Evolutionary conservation across 139 green algal genomes (phyloP), one percentile per base, ranked within the genome.

Genomic region (Picochlorum sp.): DNA sequence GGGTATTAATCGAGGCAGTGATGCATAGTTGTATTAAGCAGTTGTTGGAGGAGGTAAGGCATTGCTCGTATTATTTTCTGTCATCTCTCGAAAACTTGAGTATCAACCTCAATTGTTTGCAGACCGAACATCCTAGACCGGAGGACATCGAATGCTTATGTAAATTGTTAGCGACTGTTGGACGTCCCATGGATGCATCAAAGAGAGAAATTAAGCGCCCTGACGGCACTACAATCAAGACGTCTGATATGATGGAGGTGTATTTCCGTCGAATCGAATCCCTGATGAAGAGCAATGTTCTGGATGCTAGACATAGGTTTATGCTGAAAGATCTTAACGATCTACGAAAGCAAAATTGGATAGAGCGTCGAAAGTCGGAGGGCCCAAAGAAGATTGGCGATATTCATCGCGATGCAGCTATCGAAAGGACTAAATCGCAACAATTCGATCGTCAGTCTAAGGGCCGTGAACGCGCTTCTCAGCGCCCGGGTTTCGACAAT

Each of bases 131-230:
- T 45, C 86, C 85, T 10, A 66, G 70, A 34, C 72, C 81, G 28
- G 93, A 99, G 77, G 90, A 96, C 50, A 78, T 98, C 7, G 94
- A 99, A 84, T 95, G 89, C 68, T 72, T 98, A 44, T 95, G 83
- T 79, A 96, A 97, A 81, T 87, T 98, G 69, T 63, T 99, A 55
- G 73, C 62, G 41, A 98, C 93, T 4, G 74, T 93, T 6, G 89
- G 89, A 20, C 51, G 64, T 18, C 69, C 81, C 64, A 72, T 96
- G 44, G 76, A 86, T 71, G 20, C n/a, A 26, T 81, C 74, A 21
- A 62, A 49, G 28, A 62, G 66, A 49, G 28, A 24, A 14, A 49
- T 72, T 16, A 72, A 76, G 47, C 60, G 57, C 30, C 49, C 44
- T 49, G 37, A 50, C 20, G 58, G 31, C 45, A 76, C 60, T 37